These are phyloP conservation scores for Jaapia argillacea DNA, from an alignment of 768 basidiomycete genomes.

Conservation along the genomic window DNA sequence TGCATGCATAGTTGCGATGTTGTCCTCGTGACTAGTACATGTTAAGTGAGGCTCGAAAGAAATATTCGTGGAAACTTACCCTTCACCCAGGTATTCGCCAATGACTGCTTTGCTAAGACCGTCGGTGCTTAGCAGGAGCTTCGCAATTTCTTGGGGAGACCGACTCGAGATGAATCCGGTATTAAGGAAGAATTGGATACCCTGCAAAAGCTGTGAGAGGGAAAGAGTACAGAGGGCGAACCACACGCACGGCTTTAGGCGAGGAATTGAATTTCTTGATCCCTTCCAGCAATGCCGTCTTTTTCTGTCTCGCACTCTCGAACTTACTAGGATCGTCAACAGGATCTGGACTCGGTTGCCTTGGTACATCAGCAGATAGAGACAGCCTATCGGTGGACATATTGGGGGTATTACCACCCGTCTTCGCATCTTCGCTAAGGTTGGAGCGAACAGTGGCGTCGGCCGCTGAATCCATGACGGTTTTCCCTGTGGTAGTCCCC, in stretches of 20 bases:
- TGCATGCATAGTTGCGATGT: slow-evolving; percentile 93
- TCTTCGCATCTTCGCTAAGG: slow-evolving; percentile 39
- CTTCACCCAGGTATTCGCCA: slow-evolving; percentile 97
- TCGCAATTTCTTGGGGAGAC: slow-evolving; percentile 69
- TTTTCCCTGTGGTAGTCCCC: slow-evolving; percentile 50
- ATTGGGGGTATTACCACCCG: slow-evolving; percentile 47
- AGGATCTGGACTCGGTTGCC: slow-evolving; percentile 68
- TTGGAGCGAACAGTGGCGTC: slow-evolving; percentile 36
- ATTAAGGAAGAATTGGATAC: slow-evolving; percentile 81
- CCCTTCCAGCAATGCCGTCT: slow-evolving; percentile 89
- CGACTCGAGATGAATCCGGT: slow-evolving; percentile 75
- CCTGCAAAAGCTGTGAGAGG: slow-evolving; percentile 34
- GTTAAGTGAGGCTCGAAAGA: neutral
- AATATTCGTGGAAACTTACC: slow-evolving; percentile 39
- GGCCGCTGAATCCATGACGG: slow-evolving; percentile 28
- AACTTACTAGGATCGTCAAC: slow-evolving; percentile 88
- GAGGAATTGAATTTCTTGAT: slow-evolving; percentile 98
- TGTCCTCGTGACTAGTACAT: slow-evolving; percentile 64
- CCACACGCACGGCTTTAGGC: slow-evolving; percentile 73
- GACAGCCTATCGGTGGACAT: slow-evolving; percentile 46
- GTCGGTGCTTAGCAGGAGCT: slow-evolving; percentile 80
- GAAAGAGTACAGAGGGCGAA: neutral
- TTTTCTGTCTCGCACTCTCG: slow-evolving; percentile 93
- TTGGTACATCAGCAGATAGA: slow-evolving; percentile 38
- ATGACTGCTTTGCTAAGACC: slow-evolving; percentile 94